A percentile compares a stretch with the other conserved stretches of the same genome.
Conservation (phyloP, 306 rosid genomes). For the Gillenia trifoliata region DNA sequence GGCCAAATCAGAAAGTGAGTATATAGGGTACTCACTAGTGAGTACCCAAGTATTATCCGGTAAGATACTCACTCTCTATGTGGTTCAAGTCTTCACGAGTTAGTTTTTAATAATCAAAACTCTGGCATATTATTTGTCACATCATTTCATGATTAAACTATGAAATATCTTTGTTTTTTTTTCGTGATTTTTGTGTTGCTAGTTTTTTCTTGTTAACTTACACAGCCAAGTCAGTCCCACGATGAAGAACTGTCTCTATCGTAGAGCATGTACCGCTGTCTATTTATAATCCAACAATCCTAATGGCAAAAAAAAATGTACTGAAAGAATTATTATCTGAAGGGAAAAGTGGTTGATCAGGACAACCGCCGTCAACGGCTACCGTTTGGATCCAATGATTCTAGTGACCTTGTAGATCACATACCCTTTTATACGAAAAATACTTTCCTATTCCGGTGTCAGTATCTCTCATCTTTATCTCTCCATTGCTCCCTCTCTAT, state of each 20-base stretch:
- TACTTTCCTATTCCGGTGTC: too few species aligned
- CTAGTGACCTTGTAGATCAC: background rate
- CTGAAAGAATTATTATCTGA: background rate
- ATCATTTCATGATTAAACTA: background rate
- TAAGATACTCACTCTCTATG: too few species aligned
- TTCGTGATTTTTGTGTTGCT: background rate
- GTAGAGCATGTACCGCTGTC: background rate
- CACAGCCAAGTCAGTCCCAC: too few species aligned
- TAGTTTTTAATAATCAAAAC: too few species aligned
- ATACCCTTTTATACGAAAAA: too few species aligned
- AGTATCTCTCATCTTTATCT: too few species aligned
- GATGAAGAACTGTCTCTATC: background rate
- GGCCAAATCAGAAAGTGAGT: too few species aligned
- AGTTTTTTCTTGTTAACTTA: background rate
- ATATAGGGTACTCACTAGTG: too few species aligned
- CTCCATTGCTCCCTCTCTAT: background rate
- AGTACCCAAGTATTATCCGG: too few species aligned
- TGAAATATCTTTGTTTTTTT: too few species aligned
- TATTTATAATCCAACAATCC: background rate
- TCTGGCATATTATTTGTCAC: background rate
- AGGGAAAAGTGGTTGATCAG: background rate
- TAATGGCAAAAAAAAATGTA: background rate
- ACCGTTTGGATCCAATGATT: too few species aligned
- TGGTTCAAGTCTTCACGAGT: too few species aligned
- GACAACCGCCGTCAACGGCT: background rate